phyloP scores from a whole-genome alignment of 2,329 filamentous ascomycete genomes.

The Periconia macrospinosa region DNA sequence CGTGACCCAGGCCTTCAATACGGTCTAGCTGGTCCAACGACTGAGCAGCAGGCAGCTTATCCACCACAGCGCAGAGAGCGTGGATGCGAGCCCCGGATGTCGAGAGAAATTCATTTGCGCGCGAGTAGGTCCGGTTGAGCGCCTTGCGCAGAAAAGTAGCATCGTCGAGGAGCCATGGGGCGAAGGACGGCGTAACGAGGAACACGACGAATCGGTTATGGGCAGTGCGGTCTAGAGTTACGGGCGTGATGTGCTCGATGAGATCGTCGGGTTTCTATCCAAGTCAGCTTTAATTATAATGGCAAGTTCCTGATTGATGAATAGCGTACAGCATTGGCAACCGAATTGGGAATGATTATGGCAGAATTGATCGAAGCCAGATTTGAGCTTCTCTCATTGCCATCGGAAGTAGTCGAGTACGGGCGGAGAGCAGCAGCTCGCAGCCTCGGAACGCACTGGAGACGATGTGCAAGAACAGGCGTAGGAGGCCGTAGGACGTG shows the following conservation, averaged over 20 bases:
- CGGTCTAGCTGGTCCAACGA: constrained; percentile 1
- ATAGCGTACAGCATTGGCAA: constrained; percentile 22
- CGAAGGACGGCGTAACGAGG: constrained; percentile 37
- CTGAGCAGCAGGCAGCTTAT: constrained; percentile 35
- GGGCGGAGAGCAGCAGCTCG: constrained; percentile 6
- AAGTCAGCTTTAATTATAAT: background rate
- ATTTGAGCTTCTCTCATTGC: background rate
- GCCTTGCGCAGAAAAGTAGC: constrained; percentile 29
- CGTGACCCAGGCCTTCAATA: constrained; percentile 2
- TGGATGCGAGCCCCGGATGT: constrained; percentile 9
- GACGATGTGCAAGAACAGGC: background rate
- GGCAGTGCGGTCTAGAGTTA: constrained; percentile 1
- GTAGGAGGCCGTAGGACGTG: constrained; percentile 19
- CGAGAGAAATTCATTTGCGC: background rate
- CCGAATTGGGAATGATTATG: constrained; percentile 30
- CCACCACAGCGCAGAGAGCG: constrained; percentile 40
- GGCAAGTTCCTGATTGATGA: background rate
- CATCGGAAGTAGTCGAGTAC: constrained; percentile 7
- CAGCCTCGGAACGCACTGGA: background rate
- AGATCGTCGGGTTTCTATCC: constrained; percentile 19
- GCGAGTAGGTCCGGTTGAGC: constrained; percentile 19
- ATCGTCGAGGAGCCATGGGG: constrained; percentile 32
- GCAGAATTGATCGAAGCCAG: constrained; percentile 18
- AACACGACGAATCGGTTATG: constrained; percentile 28
- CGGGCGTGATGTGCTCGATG: constrained; percentile 24